A percentile compares a stretch with the other conserved stretches of the same genome.
These are phyloP conservation scores for Iodosphaeria phyllophila DNA, from an alignment of 2,329 filamentous ascomycete genomes.

Conservation along the genomic window DNA sequence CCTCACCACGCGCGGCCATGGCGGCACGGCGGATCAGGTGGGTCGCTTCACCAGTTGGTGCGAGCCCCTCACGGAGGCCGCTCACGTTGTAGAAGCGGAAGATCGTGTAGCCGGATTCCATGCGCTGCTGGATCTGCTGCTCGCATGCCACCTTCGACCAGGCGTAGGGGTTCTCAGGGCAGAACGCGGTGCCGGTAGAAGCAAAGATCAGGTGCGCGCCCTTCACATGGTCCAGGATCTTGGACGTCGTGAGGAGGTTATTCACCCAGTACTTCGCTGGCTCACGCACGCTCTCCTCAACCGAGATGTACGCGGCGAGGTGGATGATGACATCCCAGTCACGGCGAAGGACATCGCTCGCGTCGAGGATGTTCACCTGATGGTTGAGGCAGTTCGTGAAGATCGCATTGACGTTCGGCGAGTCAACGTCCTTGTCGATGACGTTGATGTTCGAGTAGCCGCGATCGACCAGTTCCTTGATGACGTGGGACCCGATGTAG, in stretches of 20 bases:
- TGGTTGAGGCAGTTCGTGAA: too few species aligned
- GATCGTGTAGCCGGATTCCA: too few species aligned
- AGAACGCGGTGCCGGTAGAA: slow-evolving; percentile 49
- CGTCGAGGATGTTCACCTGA: too few species aligned
- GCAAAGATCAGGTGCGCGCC: slow-evolving; percentile 52
- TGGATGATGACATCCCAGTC: slow-evolving; percentile 45
- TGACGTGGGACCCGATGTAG: slow-evolving; percentile 36
- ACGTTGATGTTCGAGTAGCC: slow-evolving; percentile 32
- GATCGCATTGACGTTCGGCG: slow-evolving; percentile 12
- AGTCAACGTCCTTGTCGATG: slow-evolving; percentile 25
- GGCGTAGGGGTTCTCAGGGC: slow-evolving; percentile 42
- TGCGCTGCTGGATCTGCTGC: too few species aligned
- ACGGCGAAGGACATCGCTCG: slow-evolving; percentile 12
- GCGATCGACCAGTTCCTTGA: slow-evolving; percentile 31
- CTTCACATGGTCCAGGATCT: slow-evolving; percentile 35
- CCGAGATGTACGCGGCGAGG: slow-evolving; percentile 49
- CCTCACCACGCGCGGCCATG: slow-evolving; percentile 37
- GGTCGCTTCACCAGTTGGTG: slow-evolving; percentile 37
- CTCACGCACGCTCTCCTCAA: slow-evolving; percentile 39
- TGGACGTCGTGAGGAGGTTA: slow-evolving; percentile 42
- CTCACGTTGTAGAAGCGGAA: too few species aligned
- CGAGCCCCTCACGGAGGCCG: too few species aligned
- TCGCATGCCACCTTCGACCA: too few species aligned
- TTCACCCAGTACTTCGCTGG: slow-evolving; percentile 49
- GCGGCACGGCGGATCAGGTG: slow-evolving; percentile 48